Evolutionary conservation across 1,284 basidiomycete genomes (phyloP).

Genomic region (Fomitiporia mediterranea): DNA sequence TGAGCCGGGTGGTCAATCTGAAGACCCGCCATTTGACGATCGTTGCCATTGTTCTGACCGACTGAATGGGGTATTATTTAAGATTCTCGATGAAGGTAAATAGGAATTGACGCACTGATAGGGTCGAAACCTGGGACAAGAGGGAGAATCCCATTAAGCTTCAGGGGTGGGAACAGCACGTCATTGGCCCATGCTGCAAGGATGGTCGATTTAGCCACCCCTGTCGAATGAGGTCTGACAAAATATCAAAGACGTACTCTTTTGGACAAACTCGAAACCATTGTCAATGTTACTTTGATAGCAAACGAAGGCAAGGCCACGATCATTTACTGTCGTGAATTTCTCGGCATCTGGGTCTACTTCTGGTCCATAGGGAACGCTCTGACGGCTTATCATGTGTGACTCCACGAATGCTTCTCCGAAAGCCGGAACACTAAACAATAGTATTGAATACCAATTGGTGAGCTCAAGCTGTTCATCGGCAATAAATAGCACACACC

Average conservation of each 20-base stretch:
- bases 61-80: slow-evolving; percentile 31
- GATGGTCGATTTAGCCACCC: background rate
- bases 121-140: slow-evolving; percentile 29
- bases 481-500: background rate
- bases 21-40: slow-evolving; percentile 36
- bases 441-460: too few species aligned
- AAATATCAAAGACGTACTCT: slow-evolving; percentile 12
- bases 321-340: slow-evolving; percentile 34
- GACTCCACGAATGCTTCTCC: too few species aligned
- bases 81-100: background rate
- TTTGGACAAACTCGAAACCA: slow-evolving; percentile 47
- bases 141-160: too few species aligned
- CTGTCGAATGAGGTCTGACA: background rate
- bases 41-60: slow-evolving; percentile 34
- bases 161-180: slow-evolving; percentile 25
- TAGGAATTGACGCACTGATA: slow-evolving; percentile 19
- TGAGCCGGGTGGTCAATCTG: slow-evolving; percentile 34
- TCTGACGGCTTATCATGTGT: slow-evolving; percentile 40
- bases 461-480: too few species aligned
- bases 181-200: slow-evolving; percentile 30
- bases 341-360: slow-evolving; percentile 35
- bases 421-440: too few species aligned
- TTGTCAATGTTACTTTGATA: slow-evolving; percentile 44
- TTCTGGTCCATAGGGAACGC: slow-evolving; percentile 45
- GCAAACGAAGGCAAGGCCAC: slow-evolving; percentile 46